Percentiles rank a stretch among this genome's conserved stretches.
These are phyloP conservation scores for Lablab purpureus DNA, from an alignment of 306 rosid genomes.

Conservation along the genomic window DNA sequence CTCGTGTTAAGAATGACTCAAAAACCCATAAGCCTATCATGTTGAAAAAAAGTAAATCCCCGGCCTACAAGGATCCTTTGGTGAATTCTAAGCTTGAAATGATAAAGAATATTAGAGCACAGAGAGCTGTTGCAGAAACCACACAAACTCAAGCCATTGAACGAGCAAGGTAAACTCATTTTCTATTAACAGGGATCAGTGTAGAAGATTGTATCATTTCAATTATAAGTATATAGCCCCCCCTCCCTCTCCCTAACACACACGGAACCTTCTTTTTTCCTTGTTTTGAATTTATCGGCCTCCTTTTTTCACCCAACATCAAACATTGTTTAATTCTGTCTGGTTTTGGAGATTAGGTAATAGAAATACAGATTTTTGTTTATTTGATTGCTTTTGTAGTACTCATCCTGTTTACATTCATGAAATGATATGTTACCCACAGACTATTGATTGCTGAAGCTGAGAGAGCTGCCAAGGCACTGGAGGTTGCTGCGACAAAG, in stretches of 20 bases:
- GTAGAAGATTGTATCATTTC: constrained; percentile 3
- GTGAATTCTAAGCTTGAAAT: constrained; percentile 89
- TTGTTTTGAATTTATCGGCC: neutral
- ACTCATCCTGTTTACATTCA: constrained; percentile 3
- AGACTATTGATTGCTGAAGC: constrained; percentile 95
- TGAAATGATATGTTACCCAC: constrained; percentile 46
- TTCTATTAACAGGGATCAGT: constrained; percentile 6
- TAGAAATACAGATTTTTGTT: constrained; percentile 37
- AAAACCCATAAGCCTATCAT: constrained; percentile 42
- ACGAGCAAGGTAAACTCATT: constrained; percentile 75
- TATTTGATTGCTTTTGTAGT: constrained; percentile 20
- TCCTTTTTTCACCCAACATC: constrained; percentile 16
- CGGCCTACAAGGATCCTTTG: constrained; percentile 84
- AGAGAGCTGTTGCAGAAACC: constrained; percentile 75
- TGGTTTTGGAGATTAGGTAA: constrained; percentile 24
- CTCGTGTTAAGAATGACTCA: constrained; percentile 41
- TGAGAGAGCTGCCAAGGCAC: constrained; percentile 91
- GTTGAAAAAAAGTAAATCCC: constrained; percentile 63
- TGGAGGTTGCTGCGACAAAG: constrained; percentile 82
- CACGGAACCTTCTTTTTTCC: neutral
- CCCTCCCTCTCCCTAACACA: no score
- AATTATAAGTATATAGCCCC: neutral
- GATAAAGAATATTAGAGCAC: constrained; percentile 87
- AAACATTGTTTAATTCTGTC: constrained; percentile 28
- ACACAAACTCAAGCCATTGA: constrained; percentile 72